A percentile compares a stretch with the other conserved stretches of the same genome.
phyloP scores from a whole-genome alignment of 116 monocot species.

The Dioscorea cayenensis region DNA sequence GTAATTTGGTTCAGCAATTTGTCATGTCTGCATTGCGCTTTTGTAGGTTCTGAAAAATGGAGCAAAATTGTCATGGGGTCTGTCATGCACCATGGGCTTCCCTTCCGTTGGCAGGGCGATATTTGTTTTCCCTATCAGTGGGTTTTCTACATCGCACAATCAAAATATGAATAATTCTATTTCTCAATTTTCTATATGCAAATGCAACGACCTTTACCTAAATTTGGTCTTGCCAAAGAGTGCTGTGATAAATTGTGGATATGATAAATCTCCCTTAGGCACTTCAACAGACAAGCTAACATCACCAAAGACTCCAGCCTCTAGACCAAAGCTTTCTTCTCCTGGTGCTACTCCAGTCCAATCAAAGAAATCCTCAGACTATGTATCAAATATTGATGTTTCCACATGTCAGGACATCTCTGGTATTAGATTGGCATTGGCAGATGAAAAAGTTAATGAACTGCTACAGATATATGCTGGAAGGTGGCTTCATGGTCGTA shows the following conservation, averaged over 20 bases:
- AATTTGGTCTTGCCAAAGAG: slow-evolving; percentile 22
- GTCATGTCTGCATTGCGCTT: not conserved
- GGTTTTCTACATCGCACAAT: slow-evolving; percentile 5
- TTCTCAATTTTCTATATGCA: slow-evolving; percentile 11
- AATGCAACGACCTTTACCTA: slow-evolving; percentile 49
- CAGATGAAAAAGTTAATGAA: slow-evolving; percentile 53
- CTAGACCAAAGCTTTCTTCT: slow-evolving; percentile 23
- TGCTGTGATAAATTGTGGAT: not conserved
- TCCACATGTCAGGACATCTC: slow-evolving; percentile 26
- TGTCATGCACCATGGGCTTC: slow-evolving; percentile 64
- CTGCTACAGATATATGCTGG: slow-evolving; percentile 31
- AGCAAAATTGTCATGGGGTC: slow-evolving; percentile 55
- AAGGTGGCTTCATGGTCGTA: slow-evolving; percentile 52
- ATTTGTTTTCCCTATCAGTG: slow-evolving; percentile 44
- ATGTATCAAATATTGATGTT: slow-evolving; percentile 6
- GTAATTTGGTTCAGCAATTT: not conserved
- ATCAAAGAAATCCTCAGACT: slow-evolving; percentile 11
- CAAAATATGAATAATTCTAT: not conserved
- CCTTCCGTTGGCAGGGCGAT: slow-evolving; percentile 38
- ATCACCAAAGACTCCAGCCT: slow-evolving; percentile 43
- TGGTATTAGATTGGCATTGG: slow-evolving; percentile 23
- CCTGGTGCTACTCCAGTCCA: slow-evolving; percentile 8
- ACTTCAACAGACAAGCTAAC: slow-evolving; percentile 1
- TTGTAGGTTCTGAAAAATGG: slow-evolving; percentile 62
- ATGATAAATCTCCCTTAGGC: not conserved